Conservation (phyloP, 495 filamentous ascomycete genomes). For the Lindgomyces ingoldianus region DNA sequence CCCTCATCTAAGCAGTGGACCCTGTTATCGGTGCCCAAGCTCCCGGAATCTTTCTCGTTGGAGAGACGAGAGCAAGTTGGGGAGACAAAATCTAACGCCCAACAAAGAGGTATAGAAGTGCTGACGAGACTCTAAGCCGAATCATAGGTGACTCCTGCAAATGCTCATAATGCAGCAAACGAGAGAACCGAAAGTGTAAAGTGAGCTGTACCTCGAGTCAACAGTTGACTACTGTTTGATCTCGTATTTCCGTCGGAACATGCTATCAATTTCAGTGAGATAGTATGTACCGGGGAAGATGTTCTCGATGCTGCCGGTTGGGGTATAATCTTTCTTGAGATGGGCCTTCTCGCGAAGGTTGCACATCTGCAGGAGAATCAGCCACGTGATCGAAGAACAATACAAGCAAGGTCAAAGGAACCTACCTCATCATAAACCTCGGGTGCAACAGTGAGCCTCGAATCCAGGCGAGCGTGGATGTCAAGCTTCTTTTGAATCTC, state of each 20-base stretch:
- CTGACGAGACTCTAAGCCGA: constrained; percentile 26
- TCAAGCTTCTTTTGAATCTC: constrained; percentile 76
- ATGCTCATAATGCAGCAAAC: constrained; percentile 29
- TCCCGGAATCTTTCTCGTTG: neutral
- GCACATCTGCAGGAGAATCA: constrained; percentile 70
- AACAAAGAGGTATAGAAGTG: constrained; percentile 16
- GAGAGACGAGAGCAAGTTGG: neutral
- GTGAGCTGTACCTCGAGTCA: neutral
- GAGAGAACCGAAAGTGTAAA: constrained; percentile 16
- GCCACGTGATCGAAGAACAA: constrained; percentile 29
- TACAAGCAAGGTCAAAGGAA: constrained; percentile 24
- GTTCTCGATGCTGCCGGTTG: constrained; percentile 72
- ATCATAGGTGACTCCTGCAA: constrained; percentile 35
- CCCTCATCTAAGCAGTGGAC: constrained; percentile 1
- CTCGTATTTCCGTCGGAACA: constrained; percentile 89
- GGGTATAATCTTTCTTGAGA: constrained; percentile 85
- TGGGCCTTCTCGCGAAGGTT: constrained; percentile 90
- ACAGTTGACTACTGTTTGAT: constrained; percentile 69
- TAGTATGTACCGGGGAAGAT: constrained; percentile 85
- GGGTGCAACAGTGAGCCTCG: constrained; percentile 71
- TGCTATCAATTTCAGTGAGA: constrained; percentile 83
- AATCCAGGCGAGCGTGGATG: constrained; percentile 72
- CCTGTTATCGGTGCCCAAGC: neutral
- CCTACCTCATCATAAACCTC: constrained; percentile 84
- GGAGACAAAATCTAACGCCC: constrained; percentile 1